A percentile compares a stretch with the other conserved stretches of the same genome.
phyloP scores from a whole-genome alignment of 306 rosid genomes.

The Vigna reflexopilosa region DNA sequence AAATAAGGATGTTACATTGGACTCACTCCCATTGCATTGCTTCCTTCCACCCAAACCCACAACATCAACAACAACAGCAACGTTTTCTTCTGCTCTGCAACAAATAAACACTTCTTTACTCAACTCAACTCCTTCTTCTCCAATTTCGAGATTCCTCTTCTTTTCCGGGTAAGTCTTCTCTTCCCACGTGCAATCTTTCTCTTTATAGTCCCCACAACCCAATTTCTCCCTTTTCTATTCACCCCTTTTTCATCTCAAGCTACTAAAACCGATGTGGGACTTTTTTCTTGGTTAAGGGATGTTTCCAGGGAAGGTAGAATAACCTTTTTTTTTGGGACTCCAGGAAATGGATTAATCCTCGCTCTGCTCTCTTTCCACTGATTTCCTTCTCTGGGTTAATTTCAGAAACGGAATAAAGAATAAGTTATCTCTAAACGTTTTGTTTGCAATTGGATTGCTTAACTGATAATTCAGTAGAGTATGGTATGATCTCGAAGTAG shows the following conservation, averaged over 20 bases:
- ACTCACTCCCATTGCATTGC: background rate
- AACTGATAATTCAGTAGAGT: background rate
- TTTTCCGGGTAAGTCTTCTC: slow-evolving; percentile 9
- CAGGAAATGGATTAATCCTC: background rate
- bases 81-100: background rate
- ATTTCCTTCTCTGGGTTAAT: background rate
- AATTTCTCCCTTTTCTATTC: background rate
- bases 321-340: background rate
- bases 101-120: background rate
- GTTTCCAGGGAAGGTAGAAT: background rate
- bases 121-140: background rate
- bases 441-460: slow-evolving; percentile 5
- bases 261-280: background rate
- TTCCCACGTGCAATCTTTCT: background rate
- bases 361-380: background rate
- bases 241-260: background rate
- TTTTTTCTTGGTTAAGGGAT: background rate
- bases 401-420: background rate
- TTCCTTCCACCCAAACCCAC: slow-evolving; percentile 6
- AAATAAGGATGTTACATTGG: slow-evolving; percentile 17
- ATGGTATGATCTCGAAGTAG: slow-evolving; percentile 4
- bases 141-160: background rate
- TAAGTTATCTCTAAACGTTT: background rate
- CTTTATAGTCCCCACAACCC: background rate
- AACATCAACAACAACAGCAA: background rate